Conservation (phyloP, 306 rosid species). For the Astragalus membranaceus region DNA sequence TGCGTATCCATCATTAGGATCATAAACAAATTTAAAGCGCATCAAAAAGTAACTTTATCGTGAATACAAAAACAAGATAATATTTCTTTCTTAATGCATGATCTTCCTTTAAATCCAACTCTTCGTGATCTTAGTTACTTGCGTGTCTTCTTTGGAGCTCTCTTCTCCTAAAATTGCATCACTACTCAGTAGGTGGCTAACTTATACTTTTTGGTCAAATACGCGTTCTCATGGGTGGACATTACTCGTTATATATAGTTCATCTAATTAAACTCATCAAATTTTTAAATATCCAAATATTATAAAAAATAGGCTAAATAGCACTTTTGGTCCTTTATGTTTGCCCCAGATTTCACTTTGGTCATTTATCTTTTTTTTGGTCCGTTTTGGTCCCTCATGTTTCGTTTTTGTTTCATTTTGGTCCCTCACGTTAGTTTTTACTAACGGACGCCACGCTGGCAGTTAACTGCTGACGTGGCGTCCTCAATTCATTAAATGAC, state of each 20-base stretch:
- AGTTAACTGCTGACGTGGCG: too few relatives aligned
- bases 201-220: conserved; percentile 15
- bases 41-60: neutral
- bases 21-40: neutral
- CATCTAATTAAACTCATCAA: conserved; percentile 10
- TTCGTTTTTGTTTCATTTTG: too few relatives aligned
- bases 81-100: neutral
- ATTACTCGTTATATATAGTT: conserved; percentile 22
- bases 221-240: conserved; percentile 26
- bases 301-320: too few relatives aligned
- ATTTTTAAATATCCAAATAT: neutral
- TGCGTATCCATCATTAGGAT: conserved; percentile 20
- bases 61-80: conserved; percentile 4
- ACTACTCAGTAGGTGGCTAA: conserved; percentile 7
- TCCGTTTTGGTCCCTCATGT: too few relatives aligned
- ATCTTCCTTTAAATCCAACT: neutral
- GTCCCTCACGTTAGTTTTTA: too few relatives aligned
- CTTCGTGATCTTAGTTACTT: conserved; percentile 19
- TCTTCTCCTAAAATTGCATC: neutral
- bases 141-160: conserved; percentile 19
- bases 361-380: too few relatives aligned
- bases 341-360: too few relatives aligned
- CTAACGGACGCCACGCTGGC: too few relatives aligned
- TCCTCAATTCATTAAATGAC: too few relatives aligned
- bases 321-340: too few relatives aligned